phyloP scores from a whole-genome alignment of 129 eudicot genomes.

The Helianthus tuberosus region DNA sequence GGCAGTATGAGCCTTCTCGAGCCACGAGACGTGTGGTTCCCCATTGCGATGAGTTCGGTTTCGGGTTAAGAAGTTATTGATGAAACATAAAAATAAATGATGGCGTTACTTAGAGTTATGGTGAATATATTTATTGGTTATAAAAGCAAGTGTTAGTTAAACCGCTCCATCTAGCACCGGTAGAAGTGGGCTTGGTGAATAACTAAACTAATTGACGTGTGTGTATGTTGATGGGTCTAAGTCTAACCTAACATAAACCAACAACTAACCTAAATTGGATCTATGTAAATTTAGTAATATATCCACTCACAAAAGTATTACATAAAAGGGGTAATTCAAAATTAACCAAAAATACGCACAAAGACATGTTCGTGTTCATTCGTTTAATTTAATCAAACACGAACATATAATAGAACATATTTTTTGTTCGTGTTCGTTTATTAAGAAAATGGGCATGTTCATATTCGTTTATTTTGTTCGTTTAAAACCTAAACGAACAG shows the following conservation, averaged over 20 bases:
- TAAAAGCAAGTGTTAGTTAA: slow-evolving; percentile 63
- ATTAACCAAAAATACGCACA: too few relatives aligned
- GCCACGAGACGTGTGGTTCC: slow-evolving; percentile 49
- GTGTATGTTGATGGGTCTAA: slow-evolving; percentile 23
- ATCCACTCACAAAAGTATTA: too few relatives aligned
- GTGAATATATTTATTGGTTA: neutral
- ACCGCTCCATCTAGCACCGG: slow-evolving; percentile 60
- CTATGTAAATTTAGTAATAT: neutral
- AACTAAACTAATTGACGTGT: slow-evolving; percentile 23
- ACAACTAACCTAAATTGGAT: slow-evolving; percentile 3
- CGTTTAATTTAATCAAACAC: too few relatives aligned
- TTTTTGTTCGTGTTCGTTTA: too few relatives aligned
- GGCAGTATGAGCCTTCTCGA: slow-evolving; percentile 58
- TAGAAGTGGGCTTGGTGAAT: slow-evolving; percentile 57
- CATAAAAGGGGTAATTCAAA: too few relatives aligned
- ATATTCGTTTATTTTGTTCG: too few relatives aligned
- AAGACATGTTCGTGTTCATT: too few relatives aligned
- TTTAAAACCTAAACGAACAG: too few relatives aligned
- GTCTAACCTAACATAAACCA: slow-evolving; percentile 26
- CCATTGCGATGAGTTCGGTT: slow-evolving; percentile 41
- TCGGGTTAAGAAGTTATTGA: neutral
- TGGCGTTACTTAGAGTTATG: neutral
- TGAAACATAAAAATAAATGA: neutral
- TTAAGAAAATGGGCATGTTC: too few relatives aligned
- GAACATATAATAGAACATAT: too few relatives aligned